Conservation (phyloP, 768 basidiomycete species). For the Trametes coccinea region DNA sequence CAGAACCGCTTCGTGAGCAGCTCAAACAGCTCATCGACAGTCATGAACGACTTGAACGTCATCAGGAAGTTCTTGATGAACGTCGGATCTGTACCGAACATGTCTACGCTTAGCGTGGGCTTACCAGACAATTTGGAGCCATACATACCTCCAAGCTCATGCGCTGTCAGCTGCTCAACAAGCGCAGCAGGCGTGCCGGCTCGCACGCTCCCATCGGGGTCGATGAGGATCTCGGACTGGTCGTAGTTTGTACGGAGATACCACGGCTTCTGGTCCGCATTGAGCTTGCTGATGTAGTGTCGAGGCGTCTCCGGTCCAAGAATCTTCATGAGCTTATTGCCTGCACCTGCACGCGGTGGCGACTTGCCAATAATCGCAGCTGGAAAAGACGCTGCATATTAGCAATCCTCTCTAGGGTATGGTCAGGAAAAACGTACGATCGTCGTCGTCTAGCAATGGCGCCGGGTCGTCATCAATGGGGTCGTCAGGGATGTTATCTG, state of each 20-base stretch:
- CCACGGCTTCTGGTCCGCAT: constrained; percentile 63
- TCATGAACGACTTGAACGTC: constrained; percentile 95
- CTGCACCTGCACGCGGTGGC: constrained; percentile 35
- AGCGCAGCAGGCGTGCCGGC: constrained; percentile 87
- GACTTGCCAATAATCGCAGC: constrained; percentile 26
- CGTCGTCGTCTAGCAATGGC: constrained; percentile 27
- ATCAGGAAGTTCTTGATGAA: constrained; percentile 91
- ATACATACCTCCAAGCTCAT: constrained; percentile 74
- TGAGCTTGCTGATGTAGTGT: constrained; percentile 43
- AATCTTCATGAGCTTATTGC: constrained; percentile 63
- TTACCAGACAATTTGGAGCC: constrained; percentile 28
- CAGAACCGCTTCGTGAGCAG: constrained; percentile 79
- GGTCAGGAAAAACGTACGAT: constrained; percentile 17
- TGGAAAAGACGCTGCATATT: not conserved
- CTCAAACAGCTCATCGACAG: constrained; percentile 78
- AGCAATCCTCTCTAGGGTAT: not conserved
- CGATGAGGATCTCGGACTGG: constrained; percentile 79
- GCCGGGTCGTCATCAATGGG: constrained; percentile 17
- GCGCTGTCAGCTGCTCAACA: constrained; percentile 87
- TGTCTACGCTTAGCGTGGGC: constrained; percentile 1
- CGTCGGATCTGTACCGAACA: constrained; percentile 54
- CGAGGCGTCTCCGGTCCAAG: constrained; percentile 62
- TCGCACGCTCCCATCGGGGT: constrained; percentile 79
- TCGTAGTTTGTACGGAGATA: constrained; percentile 83
- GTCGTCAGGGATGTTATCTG: constrained; percentile 4